A percentile compares a stretch with the other conserved stretches of the same genome.
Conservation (phyloP, 768 basidiomycete genomes). For the Hericium coralloides region DNA sequence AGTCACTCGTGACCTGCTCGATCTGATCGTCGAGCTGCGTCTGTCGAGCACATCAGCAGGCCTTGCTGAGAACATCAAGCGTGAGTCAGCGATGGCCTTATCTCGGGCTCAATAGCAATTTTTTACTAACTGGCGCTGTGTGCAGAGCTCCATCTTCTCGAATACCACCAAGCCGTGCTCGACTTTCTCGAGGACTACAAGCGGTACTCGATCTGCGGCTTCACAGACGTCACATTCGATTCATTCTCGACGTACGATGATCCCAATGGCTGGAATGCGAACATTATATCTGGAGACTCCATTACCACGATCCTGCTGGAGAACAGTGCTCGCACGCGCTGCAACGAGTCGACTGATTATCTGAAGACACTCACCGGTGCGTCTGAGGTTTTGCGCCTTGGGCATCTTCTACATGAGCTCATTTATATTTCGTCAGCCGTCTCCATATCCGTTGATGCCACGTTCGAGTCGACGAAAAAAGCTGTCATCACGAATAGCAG, state of each 20-base stretch:
- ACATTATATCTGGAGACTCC: slow-evolving; percentile 14
- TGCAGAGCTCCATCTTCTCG: slow-evolving; percentile 20
- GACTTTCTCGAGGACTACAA: slow-evolving; percentile 11
- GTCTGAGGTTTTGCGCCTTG: not conserved
- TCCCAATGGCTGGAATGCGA: slow-evolving; percentile 1
- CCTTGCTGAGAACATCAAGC: slow-evolving; percentile 17
- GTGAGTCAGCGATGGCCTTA: slow-evolving; percentile 3
- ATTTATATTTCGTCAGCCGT: not conserved
- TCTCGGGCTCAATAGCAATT: not conserved
- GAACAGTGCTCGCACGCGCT: slow-evolving; percentile 11
- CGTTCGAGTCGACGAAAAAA: slow-evolving; percentile 14
- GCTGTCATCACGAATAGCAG: slow-evolving; percentile 2
- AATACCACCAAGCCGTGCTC: slow-evolving; percentile 12
- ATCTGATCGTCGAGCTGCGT: slow-evolving; percentile 18
- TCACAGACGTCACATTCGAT: not conserved
- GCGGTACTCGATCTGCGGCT: not conserved
- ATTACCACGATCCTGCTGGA: slow-evolving; percentile 15
- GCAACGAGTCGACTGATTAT: slow-evolving; percentile 12
- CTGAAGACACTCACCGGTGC: slow-evolving; percentile 13
- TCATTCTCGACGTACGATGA: not conserved
- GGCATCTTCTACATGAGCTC: not conserved
- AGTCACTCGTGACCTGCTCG: slow-evolving; percentile 16
- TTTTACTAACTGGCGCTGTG: not conserved
- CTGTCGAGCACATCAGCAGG: slow-evolving; percentile 14
- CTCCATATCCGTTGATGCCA: slow-evolving; percentile 10